Conservation (phyloP, 306 rosid genomes). For the Medicago ruthenica region DNA sequence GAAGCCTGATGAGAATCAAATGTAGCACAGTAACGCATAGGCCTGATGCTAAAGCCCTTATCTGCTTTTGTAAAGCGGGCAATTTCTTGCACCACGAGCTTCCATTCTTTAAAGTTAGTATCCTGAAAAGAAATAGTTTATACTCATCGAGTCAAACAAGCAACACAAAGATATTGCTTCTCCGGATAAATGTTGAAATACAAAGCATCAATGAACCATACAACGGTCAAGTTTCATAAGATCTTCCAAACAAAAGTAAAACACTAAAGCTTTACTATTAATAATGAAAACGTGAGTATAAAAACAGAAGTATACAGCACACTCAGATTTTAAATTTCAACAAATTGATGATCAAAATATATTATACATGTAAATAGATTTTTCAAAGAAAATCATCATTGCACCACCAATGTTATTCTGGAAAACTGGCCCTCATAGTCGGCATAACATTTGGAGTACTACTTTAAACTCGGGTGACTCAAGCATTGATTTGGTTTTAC, state of each 20-base stretch:
- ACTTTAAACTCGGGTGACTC: slow-evolving; percentile 29
- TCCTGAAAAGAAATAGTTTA: slow-evolving; percentile 64
- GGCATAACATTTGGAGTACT: slow-evolving; percentile 13
- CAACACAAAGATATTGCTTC: slow-evolving; percentile 36
- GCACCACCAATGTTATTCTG: slow-evolving; percentile 30
- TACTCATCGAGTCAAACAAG: slow-evolving; percentile 45
- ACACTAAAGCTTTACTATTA: slow-evolving; percentile 27
- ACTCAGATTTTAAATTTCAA: slow-evolving; percentile 26
- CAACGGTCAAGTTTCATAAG: slow-evolving; percentile 1
- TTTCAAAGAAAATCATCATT: slow-evolving; percentile 26
- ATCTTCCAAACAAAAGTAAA: slow-evolving; percentile 14
- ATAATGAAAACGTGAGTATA: slow-evolving; percentile 2
- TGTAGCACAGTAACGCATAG: slow-evolving; percentile 76
- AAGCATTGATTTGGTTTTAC: slow-evolving; percentile 28
- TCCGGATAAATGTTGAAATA: slow-evolving; percentile 12
- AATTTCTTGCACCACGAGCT: slow-evolving; percentile 95
- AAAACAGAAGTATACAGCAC: slow-evolving; percentile 27
- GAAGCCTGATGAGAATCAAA: slow-evolving; percentile 79
- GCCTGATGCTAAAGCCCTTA: slow-evolving; percentile 66
- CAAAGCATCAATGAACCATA: slow-evolving; percentile 34
- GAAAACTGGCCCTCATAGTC: slow-evolving; percentile 22
- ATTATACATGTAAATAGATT: slow-evolving; percentile 4
- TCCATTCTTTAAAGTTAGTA: slow-evolving; percentile 93
- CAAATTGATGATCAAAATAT: slow-evolving; percentile 6
- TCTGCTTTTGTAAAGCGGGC: slow-evolving; percentile 80